Base-by-base conservation (phyloP, 169 alveolate species). In the Plasmodium inui region DNA sequence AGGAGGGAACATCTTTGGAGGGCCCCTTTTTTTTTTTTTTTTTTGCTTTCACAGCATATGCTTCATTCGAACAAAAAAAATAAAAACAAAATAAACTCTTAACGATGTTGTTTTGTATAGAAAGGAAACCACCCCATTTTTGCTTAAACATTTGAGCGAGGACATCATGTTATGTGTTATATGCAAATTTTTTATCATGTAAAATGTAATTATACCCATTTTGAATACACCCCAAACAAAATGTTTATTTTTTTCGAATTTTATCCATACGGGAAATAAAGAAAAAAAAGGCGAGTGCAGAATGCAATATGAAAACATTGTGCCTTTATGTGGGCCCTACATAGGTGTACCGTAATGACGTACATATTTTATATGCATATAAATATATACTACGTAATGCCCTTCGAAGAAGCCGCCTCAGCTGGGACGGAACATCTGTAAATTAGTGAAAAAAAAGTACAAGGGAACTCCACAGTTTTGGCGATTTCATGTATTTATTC, bases 391-490 rank as follows among this genome's bases (percentile, higher is more conserved):
- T 67, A 17, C 76, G 37, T 67, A 67, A 67, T 9, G 37, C 37
- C 10, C 39, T 67, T 67, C 17, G 76, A 67, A 22, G 37, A 19
- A 28, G 76, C 9, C 39, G 76, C 76, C 19, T 26, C 10, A 26
- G 30, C 19, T 28, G 37, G 76, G 76, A 28, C 30, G 76, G 39
- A 22, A 67, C 76, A 67, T 67, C 76, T 67, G 76, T 67, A 67
- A 22, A 67, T 67, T 67, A 67, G 76, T 67, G 76, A 67, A 67
- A 67, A 67, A 67, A 67, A 67, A n/a, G 4, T 67, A n/a, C n/a
- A 0, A 67, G 22, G 37, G 37, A 67, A 22, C 76, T 19, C 3
- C 30, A 67, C 19, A 26, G 5, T 22, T 26, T 67, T 67, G 30
- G 37, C 37, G 76, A 12, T 9, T 67, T 67, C n/a, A 22, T 67